Evolutionary conservation across 768 basidiomycete species (phyloP).

Genomic region (Leccinum barrowsii): DNA sequence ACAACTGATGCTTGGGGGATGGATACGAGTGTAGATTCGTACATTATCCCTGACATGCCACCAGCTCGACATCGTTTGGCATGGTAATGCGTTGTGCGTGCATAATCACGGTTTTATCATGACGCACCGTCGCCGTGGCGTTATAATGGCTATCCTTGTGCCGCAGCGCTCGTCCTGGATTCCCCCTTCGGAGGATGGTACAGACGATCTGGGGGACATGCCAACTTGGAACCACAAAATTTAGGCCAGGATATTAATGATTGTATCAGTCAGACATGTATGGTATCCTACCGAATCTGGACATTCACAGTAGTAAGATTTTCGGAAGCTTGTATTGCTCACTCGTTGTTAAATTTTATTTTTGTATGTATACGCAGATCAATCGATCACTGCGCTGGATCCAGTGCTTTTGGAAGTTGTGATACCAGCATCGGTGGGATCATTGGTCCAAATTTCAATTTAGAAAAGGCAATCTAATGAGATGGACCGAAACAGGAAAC

Average conservation of each 20-base stretch:
- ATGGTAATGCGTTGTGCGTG: not conserved
- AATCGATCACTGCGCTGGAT: not conserved
- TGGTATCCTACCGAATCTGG: not conserved
- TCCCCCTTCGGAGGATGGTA: too few relatives aligned
- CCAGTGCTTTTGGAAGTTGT: too few relatives aligned
- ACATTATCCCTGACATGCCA: slow-evolving; percentile 2
- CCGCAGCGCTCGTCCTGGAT: not conserved
- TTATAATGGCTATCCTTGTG: not conserved
- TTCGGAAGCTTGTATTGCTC: not conserved
- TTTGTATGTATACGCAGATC: not conserved
- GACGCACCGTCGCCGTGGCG: not conserved
- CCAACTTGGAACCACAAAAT: not conserved
- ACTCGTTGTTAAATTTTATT: not conserved
- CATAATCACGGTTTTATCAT: not conserved
- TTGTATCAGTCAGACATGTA: not conserved
- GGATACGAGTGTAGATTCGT: slow-evolving; percentile 15
- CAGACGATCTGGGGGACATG: too few relatives aligned
- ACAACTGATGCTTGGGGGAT: slow-evolving; percentile 2
- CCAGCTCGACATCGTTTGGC: not conserved
- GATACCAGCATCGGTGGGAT: too few relatives aligned
- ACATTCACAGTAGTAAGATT: too few relatives aligned
- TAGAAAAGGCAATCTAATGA: not conserved
- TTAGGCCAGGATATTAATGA: not conserved
- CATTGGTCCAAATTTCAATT: not conserved
- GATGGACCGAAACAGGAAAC: not conserved